Conservation (phyloP, 2,329 filamentous ascomycete species). For the Magnaporthiopsis rhizophila region DNA sequence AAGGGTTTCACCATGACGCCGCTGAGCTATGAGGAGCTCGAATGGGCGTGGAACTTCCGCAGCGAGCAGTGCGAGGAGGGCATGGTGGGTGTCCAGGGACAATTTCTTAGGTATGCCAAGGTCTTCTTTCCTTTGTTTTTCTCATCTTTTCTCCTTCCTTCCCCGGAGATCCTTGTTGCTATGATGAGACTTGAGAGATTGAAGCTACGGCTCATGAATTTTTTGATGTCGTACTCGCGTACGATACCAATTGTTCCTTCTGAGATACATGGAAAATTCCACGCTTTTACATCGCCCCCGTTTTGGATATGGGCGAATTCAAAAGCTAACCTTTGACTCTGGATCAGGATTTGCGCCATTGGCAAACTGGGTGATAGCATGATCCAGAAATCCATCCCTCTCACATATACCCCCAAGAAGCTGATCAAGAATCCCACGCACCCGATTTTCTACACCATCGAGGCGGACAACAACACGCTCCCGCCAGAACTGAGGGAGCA, state of each 20-base stretch:
- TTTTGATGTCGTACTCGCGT: conserved; percentile 41
- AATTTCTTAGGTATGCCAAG: conserved; percentile 67
- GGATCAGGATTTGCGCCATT: conserved; percentile 73
- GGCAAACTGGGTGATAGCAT: conserved; percentile 80
- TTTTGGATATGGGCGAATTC: conserved; percentile 1
- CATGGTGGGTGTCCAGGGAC: conserved; percentile 86
- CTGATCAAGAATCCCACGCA: conserved; percentile 83
- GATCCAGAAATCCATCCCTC: conserved; percentile 74
- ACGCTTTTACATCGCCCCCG: background rate
- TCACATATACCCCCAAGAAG: conserved; percentile 84
- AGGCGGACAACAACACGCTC: conserved; percentile 87
- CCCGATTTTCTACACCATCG: conserved; percentile 87
- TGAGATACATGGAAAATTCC: conserved; percentile 48
- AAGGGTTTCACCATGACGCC: conserved; percentile 89
- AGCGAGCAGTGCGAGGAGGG: conserved; percentile 90
- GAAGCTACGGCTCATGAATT: conserved; percentile 49
- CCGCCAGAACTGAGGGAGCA: conserved; percentile 69
- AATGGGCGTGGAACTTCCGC: conserved; percentile 95
- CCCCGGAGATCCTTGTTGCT: conserved; percentile 3
- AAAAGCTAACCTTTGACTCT: conserved; percentile 22
- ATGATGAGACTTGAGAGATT: conserved; percentile 61
- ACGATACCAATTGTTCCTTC: conserved; percentile 92
- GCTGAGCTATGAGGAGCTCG: conserved; percentile 76
- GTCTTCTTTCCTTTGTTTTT: conserved; percentile 14
- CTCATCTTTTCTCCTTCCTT: conserved; percentile 18